These are phyloP conservation scores for Catharanthus roseus DNA, from an alignment of 257 asterid genomes.

Conservation along the genomic window DNA sequence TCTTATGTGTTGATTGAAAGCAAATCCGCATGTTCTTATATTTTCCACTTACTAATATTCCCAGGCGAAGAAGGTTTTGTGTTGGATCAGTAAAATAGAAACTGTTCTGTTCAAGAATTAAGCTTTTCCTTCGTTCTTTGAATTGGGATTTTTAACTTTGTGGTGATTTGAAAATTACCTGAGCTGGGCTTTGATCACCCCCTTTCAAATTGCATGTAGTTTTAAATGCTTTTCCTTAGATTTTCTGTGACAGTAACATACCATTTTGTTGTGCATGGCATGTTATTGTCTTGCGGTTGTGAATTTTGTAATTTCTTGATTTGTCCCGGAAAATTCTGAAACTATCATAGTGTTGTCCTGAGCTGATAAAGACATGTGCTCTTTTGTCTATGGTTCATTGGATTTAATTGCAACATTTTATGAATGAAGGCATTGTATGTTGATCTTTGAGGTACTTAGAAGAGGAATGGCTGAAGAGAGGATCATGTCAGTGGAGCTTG, in stretches of 20 bases:
- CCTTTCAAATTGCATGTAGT: neutral
- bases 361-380: neutral
- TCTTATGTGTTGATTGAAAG: neutral
- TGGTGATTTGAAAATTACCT: neutral
- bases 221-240: neutral
- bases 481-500: slow-evolving; percentile 22
- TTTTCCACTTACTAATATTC: too few relatives aligned
- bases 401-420: neutral
- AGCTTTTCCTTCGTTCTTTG: too few relatives aligned
- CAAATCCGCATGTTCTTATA: neutral
- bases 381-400: neutral
- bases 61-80: too few relatives aligned
- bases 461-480: slow-evolving; percentile 32
- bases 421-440: neutral
- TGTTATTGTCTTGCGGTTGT: too few relatives aligned
- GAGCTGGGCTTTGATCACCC: neutral
- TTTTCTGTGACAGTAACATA: too few relatives aligned
- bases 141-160: neutral
- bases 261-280: too few relatives aligned
- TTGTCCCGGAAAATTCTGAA: neutral
- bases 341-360: neutral
- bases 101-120: too few relatives aligned
- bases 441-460: neutral
- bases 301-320: neutral
- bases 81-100: neutral